These are phyloP conservation scores for Candida dubliniensis DNA, from an alignment of 1,139 yeast genomes.

Conservation along the genomic window DNA sequence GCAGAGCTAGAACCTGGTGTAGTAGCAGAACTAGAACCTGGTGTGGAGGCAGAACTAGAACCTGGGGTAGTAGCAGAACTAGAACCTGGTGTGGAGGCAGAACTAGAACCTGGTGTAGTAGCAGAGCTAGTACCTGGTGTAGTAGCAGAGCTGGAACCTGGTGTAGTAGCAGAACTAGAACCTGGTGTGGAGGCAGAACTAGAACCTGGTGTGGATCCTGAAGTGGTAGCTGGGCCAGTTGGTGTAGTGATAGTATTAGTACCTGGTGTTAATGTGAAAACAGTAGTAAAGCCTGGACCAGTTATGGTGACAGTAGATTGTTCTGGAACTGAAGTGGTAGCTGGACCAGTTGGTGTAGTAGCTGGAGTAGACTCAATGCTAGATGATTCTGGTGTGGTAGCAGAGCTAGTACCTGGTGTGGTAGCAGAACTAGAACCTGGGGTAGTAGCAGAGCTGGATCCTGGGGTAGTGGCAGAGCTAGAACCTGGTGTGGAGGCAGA, in stretches of 20 bases:
- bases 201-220: background rate
- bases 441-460: background rate
- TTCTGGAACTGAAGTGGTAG: background rate
- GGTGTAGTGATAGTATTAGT: background rate
- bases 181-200: background rate
- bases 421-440: background rate
- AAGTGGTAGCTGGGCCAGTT: background rate
- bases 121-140: background rate
- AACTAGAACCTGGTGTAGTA: background rate
- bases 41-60: too few species aligned
- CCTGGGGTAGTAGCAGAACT: too few species aligned
- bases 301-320: background rate
- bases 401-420: background rate
- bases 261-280: background rate
- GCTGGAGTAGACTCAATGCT: slow-evolving; percentile 2
- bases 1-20: too few species aligned
- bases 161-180: background rate
- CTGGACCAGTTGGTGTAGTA: slow-evolving; percentile 1
- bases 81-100: too few species aligned
- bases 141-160: background rate
- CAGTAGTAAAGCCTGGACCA: background rate
- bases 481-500: background rate
- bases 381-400: background rate
- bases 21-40: too few species aligned
- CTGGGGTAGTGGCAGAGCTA: background rate